Percentiles rank a stretch among this genome's conserved stretches.
Conservation (phyloP, 2,329 filamentous ascomycete species). For the Rhynchosporium agropyri region DNA sequence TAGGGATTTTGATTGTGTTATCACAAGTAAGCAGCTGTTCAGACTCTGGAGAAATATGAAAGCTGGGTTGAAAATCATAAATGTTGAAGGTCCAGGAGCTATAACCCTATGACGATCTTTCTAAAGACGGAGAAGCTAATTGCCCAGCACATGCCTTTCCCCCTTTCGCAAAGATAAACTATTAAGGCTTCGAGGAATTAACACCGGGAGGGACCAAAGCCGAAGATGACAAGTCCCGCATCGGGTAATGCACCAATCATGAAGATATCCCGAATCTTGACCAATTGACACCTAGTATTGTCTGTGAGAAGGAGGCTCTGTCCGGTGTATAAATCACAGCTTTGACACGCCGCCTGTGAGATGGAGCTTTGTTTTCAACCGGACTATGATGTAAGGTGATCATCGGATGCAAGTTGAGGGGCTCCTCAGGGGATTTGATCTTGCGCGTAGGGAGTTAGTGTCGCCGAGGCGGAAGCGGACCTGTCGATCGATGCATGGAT, state of each 20-base stretch:
- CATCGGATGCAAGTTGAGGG: no score
- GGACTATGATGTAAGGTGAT: not conserved
- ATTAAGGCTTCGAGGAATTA: not conserved
- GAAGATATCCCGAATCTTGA: not conserved
- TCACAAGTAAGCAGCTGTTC: not conserved
- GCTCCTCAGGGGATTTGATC: not conserved
- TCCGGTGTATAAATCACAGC: not conserved
- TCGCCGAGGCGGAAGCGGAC: slow-evolving; percentile 1
- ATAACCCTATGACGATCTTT: not conserved
- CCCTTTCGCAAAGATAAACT: not conserved
- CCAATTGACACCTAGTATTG: not conserved
- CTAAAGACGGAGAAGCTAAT: not conserved
- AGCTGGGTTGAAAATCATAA: not conserved
- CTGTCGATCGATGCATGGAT: not conserved
- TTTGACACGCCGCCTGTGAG: not conserved
- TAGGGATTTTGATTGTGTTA: not conserved
- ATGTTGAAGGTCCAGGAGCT: not conserved
- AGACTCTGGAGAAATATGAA: not conserved
- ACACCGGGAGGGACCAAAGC: not conserved
- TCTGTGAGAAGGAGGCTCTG: not conserved
- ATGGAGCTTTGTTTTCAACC: not conserved
- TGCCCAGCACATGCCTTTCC: not conserved
- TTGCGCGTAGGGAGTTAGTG: not conserved
- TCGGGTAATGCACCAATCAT: not conserved
- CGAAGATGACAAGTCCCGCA: not conserved